phyloP scores from a whole-genome alignment of 768 basidiomycete species.

The Tephrocybe sp. region DNA sequence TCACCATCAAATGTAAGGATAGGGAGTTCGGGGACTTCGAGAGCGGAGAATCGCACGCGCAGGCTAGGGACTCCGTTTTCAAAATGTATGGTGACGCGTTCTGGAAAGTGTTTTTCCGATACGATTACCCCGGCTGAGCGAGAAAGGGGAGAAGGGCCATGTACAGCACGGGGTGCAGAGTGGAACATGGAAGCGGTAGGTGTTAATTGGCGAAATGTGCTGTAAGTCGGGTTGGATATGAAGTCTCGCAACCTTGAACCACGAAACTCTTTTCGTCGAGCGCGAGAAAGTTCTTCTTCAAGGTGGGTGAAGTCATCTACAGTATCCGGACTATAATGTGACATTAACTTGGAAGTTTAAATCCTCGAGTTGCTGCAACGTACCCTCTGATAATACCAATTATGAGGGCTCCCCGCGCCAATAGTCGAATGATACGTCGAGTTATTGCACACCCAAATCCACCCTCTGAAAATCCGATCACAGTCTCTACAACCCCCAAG shows the following conservation, averaged over 20 bases:
- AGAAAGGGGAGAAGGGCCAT: constrained; percentile 8
- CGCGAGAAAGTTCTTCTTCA: constrained; percentile 30
- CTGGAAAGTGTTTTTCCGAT: constrained; percentile 13
- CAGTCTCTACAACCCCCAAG: constrained; percentile 62
- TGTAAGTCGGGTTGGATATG: constrained; percentile 54
- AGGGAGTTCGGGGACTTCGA: constrained; percentile 45
- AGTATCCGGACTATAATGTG: constrained; percentile 43
- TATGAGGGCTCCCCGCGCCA: constrained; percentile 51
- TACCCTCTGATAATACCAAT: constrained; percentile 71
- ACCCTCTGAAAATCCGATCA: constrained; percentile 56
- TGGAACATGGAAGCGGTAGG: constrained; percentile 41
- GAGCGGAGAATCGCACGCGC: constrained; percentile 51
- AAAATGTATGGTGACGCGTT: constrained; percentile 50
- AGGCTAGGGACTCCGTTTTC: constrained; percentile 47
- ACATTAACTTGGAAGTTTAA: not conserved
- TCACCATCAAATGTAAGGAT: constrained; percentile 26
- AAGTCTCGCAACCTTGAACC: constrained; percentile 39
- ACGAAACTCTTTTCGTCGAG: constrained; percentile 11
- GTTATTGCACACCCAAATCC: constrained; percentile 52
- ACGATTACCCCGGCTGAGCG: not conserved
- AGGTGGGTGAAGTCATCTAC: constrained; percentile 53
- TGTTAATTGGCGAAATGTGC: constrained; percentile 53
- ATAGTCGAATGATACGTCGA: constrained; percentile 55
- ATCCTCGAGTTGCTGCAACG: constrained; percentile 18
- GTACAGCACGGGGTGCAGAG: constrained; percentile 25